Percentiles rank a stretch among this genome's conserved stretches.
These are phyloP conservation scores for Entomortierella chlamydospora DNA, from an alignment of 192 early-diverging fungal genomes.

Conservation along the genomic window DNA sequence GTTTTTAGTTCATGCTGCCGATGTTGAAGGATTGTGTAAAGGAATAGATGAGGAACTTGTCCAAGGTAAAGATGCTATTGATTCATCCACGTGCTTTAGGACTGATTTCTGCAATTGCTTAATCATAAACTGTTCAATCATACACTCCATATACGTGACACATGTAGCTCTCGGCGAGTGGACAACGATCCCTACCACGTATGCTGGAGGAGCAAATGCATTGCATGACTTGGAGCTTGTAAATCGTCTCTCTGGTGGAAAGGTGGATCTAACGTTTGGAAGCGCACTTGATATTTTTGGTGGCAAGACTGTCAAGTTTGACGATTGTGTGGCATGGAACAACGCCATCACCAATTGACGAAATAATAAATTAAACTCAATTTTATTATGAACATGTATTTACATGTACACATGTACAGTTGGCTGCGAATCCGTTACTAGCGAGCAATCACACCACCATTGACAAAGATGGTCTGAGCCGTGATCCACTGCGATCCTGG, in stretches of 20 bases:
- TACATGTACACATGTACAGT: no score
- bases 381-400: no score
- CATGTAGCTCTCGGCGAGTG: slow-evolving; percentile 84
- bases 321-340: slow-evolving; percentile 85
- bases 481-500: slow-evolving; percentile 53
- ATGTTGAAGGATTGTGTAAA: slow-evolving; percentile 96
- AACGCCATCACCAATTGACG: no score
- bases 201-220: slow-evolving; percentile 89
- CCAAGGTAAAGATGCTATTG: slow-evolving; percentile 50
- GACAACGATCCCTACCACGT: slow-evolving; percentile 90
- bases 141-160: no score
- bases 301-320: slow-evolving; percentile 83
- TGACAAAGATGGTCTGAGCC: slow-evolving; percentile 54
- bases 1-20: slow-evolving; percentile 97
- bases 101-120: not conserved
- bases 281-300: slow-evolving; percentile 99
- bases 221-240: slow-evolving; percentile 86
- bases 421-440: slow-evolving; percentile 22
- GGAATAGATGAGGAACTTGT: slow-evolving; percentile 95
- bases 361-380: no score
- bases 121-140: no score
- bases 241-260: slow-evolving; percentile 77
- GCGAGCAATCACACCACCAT: slow-evolving; percentile 48
- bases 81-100: not conserved
- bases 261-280: slow-evolving; percentile 94